Percentiles rank a stretch among this genome's conserved stretches.
These are phyloP conservation scores for Suillus subluteus DNA, from an alignment of 768 basidiomycete species.

Conservation along the genomic window DNA sequence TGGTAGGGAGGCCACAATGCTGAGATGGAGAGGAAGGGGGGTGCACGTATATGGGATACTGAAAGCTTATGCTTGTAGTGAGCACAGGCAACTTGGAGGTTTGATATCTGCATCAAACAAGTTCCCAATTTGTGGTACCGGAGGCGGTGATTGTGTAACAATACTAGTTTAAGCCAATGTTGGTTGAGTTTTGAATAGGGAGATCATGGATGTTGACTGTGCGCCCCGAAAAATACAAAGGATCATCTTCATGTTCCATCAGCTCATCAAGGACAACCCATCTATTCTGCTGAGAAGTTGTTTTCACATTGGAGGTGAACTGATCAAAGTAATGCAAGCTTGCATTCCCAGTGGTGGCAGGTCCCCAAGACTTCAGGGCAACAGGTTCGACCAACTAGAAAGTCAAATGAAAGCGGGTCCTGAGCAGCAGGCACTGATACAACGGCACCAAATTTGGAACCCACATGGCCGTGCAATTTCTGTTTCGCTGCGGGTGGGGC, in stretches of 20 bases:
- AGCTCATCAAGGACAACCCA: too few relatives aligned
- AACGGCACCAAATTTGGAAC: constrained; percentile 65
- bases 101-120: too few relatives aligned
- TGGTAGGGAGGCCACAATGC: constrained; percentile 28
- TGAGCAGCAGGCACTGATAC: constrained; percentile 57
- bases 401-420: constrained; percentile 46
- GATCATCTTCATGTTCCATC: too few relatives aligned
- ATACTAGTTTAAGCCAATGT: constrained; percentile 3
- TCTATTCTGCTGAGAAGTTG: constrained; percentile 45
- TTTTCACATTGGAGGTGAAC: constrained; percentile 60
- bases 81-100: too few relatives aligned
- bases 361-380: neutral
- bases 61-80: too few relatives aligned
- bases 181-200: constrained; percentile 21
- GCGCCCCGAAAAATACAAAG: too few relatives aligned
- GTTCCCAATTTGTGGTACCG: constrained; percentile 1
- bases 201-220: constrained; percentile 19
- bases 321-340: constrained; percentile 60
- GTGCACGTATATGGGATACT: too few relatives aligned
- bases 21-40: constrained; percentile 18
- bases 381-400: neutral
- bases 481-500: neutral
- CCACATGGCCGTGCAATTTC: constrained; percentile 27
- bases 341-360: constrained; percentile 12
- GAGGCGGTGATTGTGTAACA: constrained; percentile 11